These are phyloP conservation scores for Entrophospora sp. DNA, from an alignment of 192 early-diverging fungal species.

Conservation along the genomic window DNA sequence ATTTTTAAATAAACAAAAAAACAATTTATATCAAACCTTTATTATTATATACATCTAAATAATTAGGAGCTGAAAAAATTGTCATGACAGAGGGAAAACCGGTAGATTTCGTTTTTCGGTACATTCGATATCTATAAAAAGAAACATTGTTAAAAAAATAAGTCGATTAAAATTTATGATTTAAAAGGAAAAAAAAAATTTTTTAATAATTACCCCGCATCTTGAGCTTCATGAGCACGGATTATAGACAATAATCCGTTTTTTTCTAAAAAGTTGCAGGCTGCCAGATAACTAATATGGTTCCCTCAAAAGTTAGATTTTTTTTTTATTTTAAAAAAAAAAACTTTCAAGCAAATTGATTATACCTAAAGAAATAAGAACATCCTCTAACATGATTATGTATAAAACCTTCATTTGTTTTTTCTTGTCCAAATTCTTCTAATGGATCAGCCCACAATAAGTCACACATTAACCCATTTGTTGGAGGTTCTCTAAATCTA, in stretches of 20 bases:
- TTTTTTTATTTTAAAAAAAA: no score
- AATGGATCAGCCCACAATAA: conserved; percentile 91
- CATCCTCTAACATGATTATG: conserved; percentile 94
- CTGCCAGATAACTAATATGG: conserved; percentile 84
- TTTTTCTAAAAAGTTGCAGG: conserved; percentile 86
- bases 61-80: conserved; percentile 97
- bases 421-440: conserved; percentile 95
- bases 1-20: neutral
- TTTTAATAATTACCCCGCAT: conserved; percentile 61
- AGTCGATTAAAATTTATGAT: neutral
- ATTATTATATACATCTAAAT: conserved; percentile 97
- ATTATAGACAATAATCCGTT: conserved; percentile 93
- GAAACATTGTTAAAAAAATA: neutral
- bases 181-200: conserved; percentile 23
- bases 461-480: conserved; percentile 93
- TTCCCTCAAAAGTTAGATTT: no score
- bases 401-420: conserved; percentile 77
- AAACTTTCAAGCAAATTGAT: no score
- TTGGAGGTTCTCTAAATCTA: conserved; percentile 88
- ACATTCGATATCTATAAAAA: conserved; percentile 73
- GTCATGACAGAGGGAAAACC: conserved; percentile 96
- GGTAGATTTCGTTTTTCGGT: conserved; percentile 85
- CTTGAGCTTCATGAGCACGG: conserved; percentile 96
- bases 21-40: conserved; percentile 42
- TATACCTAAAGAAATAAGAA: conserved; percentile 85